Percentiles rank a stretch among this genome's conserved stretches.
Evolutionary conservation across 208 protist species (phyloP).

Genomic region (Tritrichomonas foetus): DNA sequence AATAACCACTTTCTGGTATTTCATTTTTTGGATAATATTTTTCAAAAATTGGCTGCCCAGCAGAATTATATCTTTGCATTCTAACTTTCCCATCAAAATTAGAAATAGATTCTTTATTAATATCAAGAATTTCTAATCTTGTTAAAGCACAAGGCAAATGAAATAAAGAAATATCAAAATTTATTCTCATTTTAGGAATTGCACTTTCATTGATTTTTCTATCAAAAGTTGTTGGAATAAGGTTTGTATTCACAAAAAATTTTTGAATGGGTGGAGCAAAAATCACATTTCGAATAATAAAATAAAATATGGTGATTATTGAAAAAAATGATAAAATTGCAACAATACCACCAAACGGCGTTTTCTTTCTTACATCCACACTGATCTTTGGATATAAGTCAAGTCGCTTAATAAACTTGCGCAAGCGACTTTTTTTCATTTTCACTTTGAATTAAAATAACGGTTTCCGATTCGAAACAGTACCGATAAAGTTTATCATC

Average conservation of each 20-base stretch:
- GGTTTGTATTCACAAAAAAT: background rate
- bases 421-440: too few species aligned
- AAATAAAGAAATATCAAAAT: conserved; percentile 3
- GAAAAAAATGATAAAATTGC: background rate
- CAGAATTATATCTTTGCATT: background rate
- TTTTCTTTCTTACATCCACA: background rate
- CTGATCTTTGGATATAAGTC: conserved; percentile 1
- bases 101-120: background rate
- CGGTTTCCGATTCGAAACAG: too few species aligned
- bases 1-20: background rate
- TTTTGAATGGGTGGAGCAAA: background rate
- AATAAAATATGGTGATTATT: too few species aligned
- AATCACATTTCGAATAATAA: background rate
- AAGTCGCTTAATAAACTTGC: too few species aligned
- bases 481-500: too few species aligned
- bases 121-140: background rate
- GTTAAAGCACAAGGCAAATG: background rate
- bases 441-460: too few species aligned
- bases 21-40: conserved; percentile 7
- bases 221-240: background rate
- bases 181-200: background rate
- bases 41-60: background rate
- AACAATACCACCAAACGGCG: background rate
- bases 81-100: background rate
- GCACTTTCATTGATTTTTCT: background rate